Evolutionary conservation across 257 asterid genomes (phyloP).

Genomic region (Solanum tarijense): DNA sequence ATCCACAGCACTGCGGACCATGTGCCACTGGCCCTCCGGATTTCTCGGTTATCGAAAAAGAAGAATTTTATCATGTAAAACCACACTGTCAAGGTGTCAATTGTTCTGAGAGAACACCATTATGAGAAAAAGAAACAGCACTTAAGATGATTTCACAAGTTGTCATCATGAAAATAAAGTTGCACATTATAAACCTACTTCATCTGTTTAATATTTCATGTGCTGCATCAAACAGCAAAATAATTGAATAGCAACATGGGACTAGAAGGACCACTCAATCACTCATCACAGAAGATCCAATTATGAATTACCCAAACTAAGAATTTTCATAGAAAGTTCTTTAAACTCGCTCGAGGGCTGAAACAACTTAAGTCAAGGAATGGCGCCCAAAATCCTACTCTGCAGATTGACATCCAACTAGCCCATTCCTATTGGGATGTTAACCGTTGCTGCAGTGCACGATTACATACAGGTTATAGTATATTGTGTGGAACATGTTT

Average conservation of each 20-base stretch:
- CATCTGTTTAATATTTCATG: background rate
- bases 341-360: background rate
- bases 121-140: background rate
- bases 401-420: background rate
- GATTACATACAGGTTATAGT: background rate
- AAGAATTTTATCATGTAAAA: background rate
- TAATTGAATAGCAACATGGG: background rate
- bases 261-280: background rate
- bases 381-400: background rate
- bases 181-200: background rate
- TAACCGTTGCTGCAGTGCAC: background rate
- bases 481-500: background rate
- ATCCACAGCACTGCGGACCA: background rate
- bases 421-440: background rate
- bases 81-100: background rate
- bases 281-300: background rate
- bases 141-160: background rate
- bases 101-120: background rate
- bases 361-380: background rate
- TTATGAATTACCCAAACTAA: background rate
- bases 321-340: background rate
- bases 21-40: background rate
- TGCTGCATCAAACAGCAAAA: background rate
- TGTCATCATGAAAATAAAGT: background rate
- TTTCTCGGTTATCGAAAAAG: background rate